Evolutionary conservation across 768 basidiomycete species (phyloP), one percentile per base, ranked within the genome.

Genomic region (Tylopilus vinaceipallidus): DNA sequence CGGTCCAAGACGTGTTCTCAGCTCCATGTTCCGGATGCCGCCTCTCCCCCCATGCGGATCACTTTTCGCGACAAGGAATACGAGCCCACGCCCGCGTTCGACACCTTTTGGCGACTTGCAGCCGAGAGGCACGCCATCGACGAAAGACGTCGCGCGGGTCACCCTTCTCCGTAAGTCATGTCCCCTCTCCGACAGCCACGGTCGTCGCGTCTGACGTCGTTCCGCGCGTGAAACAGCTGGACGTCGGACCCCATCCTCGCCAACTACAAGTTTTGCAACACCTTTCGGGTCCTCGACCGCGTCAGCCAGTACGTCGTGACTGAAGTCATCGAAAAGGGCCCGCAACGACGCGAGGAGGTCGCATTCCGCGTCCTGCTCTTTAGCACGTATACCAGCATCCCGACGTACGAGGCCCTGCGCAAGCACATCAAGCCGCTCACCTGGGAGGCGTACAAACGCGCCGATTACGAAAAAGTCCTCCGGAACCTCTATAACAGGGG

Each of bases 301-400:
- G 75, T 75, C 16, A 80, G 78, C 26, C 89, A 91, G 57, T 91
- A 76, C 54, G 71, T 91, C 49, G 74, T 91, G 27, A 59, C 65
- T 6, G 76, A 88, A 47, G 86, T 91, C 52, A 82, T 91, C 53
- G 75, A 83, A 56, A 79, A 80, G 58, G 88, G 88, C 33, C 71
- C 80, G 3, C 82, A 83, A 56, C 67, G 73, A 26, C 75, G 77
- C 19, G 66, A 68, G 13, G 89, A 91, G 64, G 63, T 88, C 45
- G 76, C 79, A 20, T 91, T 91, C 56, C 84, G 89, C 38, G 76
- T 91, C 48, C 55, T 78, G 50, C 72, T 91, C 34, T 91, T 86
- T 74, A 84, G 83, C 58, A 72, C 71, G 12, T 91, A 86, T 71
- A 87, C 83, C 55, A 81, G 70, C 56, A 82, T 85, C 37, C 79